Conservation (phyloP, 2,329 filamentous ascomycete species). For the Pyricularia sp. region DNA sequence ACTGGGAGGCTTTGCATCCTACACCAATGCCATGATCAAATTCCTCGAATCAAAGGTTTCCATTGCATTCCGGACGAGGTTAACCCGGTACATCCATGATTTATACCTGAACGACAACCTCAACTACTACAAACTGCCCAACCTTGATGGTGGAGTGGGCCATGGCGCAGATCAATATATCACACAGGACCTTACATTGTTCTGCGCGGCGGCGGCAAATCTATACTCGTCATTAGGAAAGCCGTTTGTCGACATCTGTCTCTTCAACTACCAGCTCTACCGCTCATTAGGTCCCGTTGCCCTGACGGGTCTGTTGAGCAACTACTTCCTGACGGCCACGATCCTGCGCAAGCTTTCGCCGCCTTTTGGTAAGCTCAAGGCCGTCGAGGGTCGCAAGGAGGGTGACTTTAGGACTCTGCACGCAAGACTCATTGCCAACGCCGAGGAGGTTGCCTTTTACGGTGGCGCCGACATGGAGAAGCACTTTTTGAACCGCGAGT, state of each 20-base stretch:
- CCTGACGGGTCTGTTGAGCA: conserved; percentile 74
- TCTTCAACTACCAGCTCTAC: conserved; percentile 97
- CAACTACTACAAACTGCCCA: conserved; percentile 92
- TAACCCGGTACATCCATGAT: conserved; percentile 96
- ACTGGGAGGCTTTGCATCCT: conserved; percentile 85
- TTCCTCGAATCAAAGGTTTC: conserved; percentile 96
- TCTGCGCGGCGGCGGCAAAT: conserved; percentile 85
- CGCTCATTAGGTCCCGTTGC: conserved; percentile 83
- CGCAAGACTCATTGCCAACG: conserved; percentile 87
- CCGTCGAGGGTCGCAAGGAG: conserved; percentile 89
- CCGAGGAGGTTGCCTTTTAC: conserved; percentile 96
- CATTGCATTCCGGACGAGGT: conserved; percentile 89
- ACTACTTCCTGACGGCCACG: conserved; percentile 90
- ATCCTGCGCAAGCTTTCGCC: conserved; percentile 82
- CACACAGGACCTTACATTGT: conserved; percentile 90
- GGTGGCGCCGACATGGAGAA: conserved; percentile 93
- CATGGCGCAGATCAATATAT: conserved; percentile 95
- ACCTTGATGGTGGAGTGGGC: conserved; percentile 85
- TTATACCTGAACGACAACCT: conserved; percentile 90
- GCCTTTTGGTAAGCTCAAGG: conserved; percentile 93
- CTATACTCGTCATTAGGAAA: conserved; percentile 97
- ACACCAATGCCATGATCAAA: conserved; percentile 99
- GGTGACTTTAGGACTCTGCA: conserved; percentile 91
- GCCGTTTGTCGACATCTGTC: conserved; percentile 89
- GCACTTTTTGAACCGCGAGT: conserved; percentile 82